Percentiles rank a stretch among this genome's conserved stretches.
phyloP scores from a whole-genome alignment of 768 basidiomycete species.

The Amanita phalloides region DNA sequence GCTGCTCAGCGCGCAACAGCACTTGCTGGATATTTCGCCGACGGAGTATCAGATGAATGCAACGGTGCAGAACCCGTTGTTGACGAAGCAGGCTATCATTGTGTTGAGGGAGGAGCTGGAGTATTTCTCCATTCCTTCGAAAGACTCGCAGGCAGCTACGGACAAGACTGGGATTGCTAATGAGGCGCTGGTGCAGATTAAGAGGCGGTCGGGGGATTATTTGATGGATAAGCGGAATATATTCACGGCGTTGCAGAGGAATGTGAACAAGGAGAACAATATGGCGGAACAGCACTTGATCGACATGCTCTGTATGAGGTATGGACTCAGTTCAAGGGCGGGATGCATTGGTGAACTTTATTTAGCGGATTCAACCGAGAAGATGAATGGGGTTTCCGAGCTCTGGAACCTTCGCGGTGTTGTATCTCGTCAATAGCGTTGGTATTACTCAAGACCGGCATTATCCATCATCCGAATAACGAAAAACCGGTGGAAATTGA shows the following conservation, averaged over 20 bases:
- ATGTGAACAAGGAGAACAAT: conserved; percentile 99
- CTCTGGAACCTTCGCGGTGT: conserved; percentile 90
- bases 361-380: conserved; percentile 89
- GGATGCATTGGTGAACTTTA: neutral
- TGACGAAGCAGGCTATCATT: conserved; percentile 96
- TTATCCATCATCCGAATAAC: conserved; percentile 61
- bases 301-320: conserved; percentile 99
- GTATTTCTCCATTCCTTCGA: conserved; percentile 93
- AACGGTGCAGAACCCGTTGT: conserved; percentile 78
- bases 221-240: conserved; percentile 87
- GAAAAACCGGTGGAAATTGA: conserved; percentile 77
- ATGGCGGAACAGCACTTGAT: conserved; percentile 98
- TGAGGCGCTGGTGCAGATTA: conserved; percentile 65
- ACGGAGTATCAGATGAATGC: conserved; percentile 41
- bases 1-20: conserved; percentile 68
- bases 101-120: conserved; percentile 97
- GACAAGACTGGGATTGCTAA: conserved; percentile 78
- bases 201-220: conserved; percentile 77
- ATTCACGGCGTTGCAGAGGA: conserved; percentile 95
- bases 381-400: conserved; percentile 97
- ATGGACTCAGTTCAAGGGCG: conserved; percentile 8
- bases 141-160: conserved; percentile 46
- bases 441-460: conserved; percentile 95
- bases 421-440: conserved; percentile 98
- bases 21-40: conserved; percentile 58